Percentiles rank a stretch among this genome's conserved stretches.
phyloP scores from a whole-genome alignment of 441 rosid genomes.

The Melastoma candidum region DNA sequence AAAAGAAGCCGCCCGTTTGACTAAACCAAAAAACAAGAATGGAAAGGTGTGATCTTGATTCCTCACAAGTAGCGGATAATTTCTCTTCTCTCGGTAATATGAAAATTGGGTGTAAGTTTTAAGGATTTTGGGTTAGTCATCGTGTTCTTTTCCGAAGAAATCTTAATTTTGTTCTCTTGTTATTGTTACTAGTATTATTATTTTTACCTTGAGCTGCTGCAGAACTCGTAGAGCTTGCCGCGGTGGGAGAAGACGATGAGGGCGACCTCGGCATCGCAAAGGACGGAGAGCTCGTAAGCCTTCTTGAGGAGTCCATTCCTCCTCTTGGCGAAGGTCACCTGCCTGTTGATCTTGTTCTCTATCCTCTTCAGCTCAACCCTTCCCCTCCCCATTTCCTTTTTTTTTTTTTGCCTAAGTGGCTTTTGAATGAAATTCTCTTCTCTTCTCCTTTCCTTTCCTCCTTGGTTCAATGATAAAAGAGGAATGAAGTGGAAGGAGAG shows the following conservation, averaged over 20 bases:
- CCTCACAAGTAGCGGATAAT: too few species aligned
- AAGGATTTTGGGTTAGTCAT: too few species aligned
- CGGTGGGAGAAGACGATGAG: constrained; percentile 99
- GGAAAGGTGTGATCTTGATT: too few species aligned
- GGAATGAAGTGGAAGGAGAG: too few species aligned
- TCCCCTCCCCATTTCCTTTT: constrained; percentile 72
- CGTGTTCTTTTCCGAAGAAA: background rate
- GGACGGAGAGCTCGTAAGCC: constrained; percentile 98
- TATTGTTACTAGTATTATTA: constrained; percentile 19
- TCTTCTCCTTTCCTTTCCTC: background rate
- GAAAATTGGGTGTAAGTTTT: too few species aligned
- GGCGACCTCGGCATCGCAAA: constrained; percentile 98
- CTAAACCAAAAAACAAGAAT: too few species aligned
- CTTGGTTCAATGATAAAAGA: background rate
- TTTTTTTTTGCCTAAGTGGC: too few species aligned
- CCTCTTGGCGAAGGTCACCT: constrained; percentile 98
- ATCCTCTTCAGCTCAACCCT: constrained; percentile 99
- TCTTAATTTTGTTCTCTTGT: constrained; percentile 5
- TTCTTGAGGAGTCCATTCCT: constrained; percentile 96
- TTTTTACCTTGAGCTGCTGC: constrained; percentile 89
- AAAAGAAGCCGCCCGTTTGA: too few species aligned
- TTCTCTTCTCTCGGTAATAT: too few species aligned
- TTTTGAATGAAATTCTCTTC: too few species aligned
- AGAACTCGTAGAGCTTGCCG: constrained; percentile 98
- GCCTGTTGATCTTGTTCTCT: constrained; percentile 99